A percentile compares a stretch with the other conserved stretches of the same genome.
phyloP scores from a whole-genome alignment of 805 yeast genomes.

The Wickerhamomyces kurtzmanii region DNA sequence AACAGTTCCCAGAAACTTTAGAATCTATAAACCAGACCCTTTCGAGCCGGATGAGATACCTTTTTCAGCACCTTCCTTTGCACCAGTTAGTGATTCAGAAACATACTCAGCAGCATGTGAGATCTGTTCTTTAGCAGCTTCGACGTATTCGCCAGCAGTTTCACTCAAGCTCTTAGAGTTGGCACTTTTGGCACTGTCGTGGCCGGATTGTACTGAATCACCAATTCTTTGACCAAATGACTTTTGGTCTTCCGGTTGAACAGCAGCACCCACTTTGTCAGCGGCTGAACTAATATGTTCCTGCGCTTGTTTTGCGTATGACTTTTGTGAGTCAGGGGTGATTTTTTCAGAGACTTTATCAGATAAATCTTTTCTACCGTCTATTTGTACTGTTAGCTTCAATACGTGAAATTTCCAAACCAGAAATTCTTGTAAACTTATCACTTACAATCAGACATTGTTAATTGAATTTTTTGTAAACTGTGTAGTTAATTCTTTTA shows the following conservation, averaged over 20 bases:
- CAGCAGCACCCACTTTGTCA: slow-evolving; percentile 51
- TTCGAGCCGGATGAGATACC: no score
- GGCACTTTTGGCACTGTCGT: slow-evolving; percentile 34
- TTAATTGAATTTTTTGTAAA: no score
- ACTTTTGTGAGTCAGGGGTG: slow-evolving; percentile 66
- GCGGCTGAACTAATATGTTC: slow-evolving; percentile 58
- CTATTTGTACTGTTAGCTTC: no score
- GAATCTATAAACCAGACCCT: no score
- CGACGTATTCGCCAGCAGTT: slow-evolving; percentile 50
- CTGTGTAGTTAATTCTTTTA: no score
- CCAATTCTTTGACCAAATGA: slow-evolving; percentile 58
- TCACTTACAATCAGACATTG: no score
- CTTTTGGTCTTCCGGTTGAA: slow-evolving; percentile 60
- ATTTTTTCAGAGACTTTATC: slow-evolving; percentile 59
- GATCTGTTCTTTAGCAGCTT: slow-evolving; percentile 42
- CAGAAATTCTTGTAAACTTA: no score
- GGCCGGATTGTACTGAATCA: slow-evolving; percentile 49
- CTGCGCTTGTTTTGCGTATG: slow-evolving; percentile 55
- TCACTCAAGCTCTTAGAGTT: slow-evolving; percentile 33
- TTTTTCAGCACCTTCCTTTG: slow-evolving; percentile 37
- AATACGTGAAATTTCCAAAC: no score
- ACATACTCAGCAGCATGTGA: slow-evolving; percentile 34
- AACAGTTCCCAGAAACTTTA: no score
- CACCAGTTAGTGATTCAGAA: slow-evolving; percentile 44
- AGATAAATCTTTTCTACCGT: slow-evolving; percentile 72